phyloP scores from a whole-genome alignment of 139 green algal species.

The Pleodorina starrii region DNA sequence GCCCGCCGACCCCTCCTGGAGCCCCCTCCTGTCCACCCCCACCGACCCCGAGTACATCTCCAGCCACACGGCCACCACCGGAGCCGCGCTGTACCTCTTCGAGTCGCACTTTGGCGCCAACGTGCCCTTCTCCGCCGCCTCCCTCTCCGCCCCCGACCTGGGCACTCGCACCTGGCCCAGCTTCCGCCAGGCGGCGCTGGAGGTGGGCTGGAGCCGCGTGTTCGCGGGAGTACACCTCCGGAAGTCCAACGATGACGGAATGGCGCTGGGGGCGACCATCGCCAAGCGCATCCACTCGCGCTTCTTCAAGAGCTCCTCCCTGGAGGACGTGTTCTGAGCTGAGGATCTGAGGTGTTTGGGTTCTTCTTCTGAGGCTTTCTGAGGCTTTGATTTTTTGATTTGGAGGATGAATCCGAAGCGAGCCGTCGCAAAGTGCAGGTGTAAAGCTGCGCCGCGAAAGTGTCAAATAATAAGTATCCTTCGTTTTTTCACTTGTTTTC shows the following conservation, averaged over 20 bases:
- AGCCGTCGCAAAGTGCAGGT: too few relatives aligned
- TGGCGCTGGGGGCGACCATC: not conserved
- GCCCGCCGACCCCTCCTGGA: slow-evolving; percentile 42
- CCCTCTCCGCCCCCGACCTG: not conserved
- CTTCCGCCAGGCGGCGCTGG: slow-evolving; percentile 6
- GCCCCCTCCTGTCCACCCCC: slow-evolving; percentile 51
- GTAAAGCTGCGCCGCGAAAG: too few relatives aligned
- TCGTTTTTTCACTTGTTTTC: too few relatives aligned
- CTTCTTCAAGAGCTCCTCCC: not conserved
- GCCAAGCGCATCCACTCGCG: slow-evolving; percentile 1
- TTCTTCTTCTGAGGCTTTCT: too few relatives aligned
- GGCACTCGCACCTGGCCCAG: slow-evolving; percentile 42
- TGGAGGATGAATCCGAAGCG: too few relatives aligned
- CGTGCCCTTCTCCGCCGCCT: slow-evolving; percentile 37
- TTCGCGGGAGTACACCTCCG: slow-evolving; percentile 22
- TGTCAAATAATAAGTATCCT: too few relatives aligned
- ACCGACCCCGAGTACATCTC: slow-evolving; percentile 60
- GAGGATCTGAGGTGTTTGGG: too few relatives aligned
- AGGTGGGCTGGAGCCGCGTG: slow-evolving; percentile 23
- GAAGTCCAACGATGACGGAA: slow-evolving; percentile 5
- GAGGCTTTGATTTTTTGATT: too few relatives aligned
- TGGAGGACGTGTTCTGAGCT: not conserved
- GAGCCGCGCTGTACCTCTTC: slow-evolving; percentile 12
- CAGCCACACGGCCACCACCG: slow-evolving; percentile 46
- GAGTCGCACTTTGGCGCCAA: not conserved